These are phyloP conservation scores for Gastroboletus turbinatus DNA, from an alignment of 1,284 basidiomycete genomes.

Conservation along the genomic window DNA sequence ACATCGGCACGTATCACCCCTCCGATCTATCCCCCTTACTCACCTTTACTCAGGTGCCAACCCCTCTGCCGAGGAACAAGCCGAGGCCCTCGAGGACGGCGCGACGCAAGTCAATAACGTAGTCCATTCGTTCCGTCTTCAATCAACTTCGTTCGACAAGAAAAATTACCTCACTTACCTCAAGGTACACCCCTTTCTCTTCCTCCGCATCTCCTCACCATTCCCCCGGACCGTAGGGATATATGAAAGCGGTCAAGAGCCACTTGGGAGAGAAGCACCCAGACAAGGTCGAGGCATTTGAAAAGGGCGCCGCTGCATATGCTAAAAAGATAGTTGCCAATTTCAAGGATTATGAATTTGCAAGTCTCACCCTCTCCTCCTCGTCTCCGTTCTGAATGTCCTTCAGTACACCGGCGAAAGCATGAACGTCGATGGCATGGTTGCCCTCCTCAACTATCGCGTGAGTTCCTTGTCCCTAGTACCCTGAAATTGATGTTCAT, in stretches of 20 bases:
- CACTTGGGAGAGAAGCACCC: constrained; percentile 61
- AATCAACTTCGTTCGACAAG: constrained; percentile 87
- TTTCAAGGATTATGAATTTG: constrained; percentile 91
- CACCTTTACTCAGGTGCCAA: constrained; percentile 65
- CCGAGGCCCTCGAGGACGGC: constrained; percentile 84
- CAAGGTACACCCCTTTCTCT: constrained; percentile 56
- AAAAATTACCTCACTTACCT: constrained; percentile 86
- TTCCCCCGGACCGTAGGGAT: constrained; percentile 47
- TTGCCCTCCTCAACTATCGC: constrained; percentile 85
- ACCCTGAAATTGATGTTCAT: constrained; percentile 7
- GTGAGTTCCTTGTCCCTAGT: constrained; percentile 37
- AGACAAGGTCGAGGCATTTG: constrained; percentile 77
- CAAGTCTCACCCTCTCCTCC: constrained; percentile 35
- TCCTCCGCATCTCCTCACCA: constrained; percentile 7
- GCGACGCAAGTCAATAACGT: constrained; percentile 85
- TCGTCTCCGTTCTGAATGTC: neutral
- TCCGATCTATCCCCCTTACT: neutral
- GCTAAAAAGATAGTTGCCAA: constrained; percentile 90
- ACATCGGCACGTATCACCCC: constrained; percentile 72
- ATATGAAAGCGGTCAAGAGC: constrained; percentile 81
- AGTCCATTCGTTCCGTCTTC: constrained; percentile 90
- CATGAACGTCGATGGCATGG: constrained; percentile 89
- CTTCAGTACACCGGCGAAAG: constrained; percentile 81
- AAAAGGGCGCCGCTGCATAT: constrained; percentile 76
- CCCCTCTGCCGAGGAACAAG: constrained; percentile 87